phyloP scores from a whole-genome alignment of 345 rosid genomes.

The Durio zibethinus region DNA sequence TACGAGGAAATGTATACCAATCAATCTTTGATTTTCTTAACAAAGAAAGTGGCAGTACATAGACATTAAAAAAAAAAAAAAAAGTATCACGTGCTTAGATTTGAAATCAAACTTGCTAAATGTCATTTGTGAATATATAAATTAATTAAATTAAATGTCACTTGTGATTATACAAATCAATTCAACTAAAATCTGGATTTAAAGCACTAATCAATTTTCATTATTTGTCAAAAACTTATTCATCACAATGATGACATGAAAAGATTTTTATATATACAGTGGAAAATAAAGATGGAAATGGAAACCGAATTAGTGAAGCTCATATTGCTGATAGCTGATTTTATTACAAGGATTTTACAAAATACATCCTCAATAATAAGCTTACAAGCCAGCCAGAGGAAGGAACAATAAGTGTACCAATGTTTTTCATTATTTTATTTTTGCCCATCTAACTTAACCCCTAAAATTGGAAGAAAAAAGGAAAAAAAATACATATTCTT shows the following conservation, averaged over 20 bases:
- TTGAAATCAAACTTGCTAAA: no score
- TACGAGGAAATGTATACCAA: no score
- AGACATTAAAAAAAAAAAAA: no score
- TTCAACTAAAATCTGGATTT: no score
- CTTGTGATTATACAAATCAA: no score
- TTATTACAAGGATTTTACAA: slow-evolving; percentile 18
- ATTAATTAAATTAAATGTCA: no score
- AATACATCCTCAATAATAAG: not conserved
- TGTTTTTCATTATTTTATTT: slow-evolving; percentile 1
- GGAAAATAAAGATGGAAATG: not conserved
- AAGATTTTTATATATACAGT: not conserved
- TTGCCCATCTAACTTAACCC: not conserved
- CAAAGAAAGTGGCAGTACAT: no score
- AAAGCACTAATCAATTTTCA: not conserved
- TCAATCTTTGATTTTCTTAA: no score
- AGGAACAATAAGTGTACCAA: slow-evolving; percentile 1
- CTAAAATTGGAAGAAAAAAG: no score
- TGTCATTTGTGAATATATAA: no score
- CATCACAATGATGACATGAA: not conserved
- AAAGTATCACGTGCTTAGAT: no score
- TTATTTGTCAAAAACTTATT: not conserved
- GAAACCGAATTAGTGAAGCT: not conserved
- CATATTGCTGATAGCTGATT: slow-evolving; percentile 9
- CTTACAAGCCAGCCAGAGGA: slow-evolving; percentile 11
- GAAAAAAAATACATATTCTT: not conserved